Conservation (phyloP, 2,329 filamentous ascomycete genomes). For the Alternaria solani region DNA sequence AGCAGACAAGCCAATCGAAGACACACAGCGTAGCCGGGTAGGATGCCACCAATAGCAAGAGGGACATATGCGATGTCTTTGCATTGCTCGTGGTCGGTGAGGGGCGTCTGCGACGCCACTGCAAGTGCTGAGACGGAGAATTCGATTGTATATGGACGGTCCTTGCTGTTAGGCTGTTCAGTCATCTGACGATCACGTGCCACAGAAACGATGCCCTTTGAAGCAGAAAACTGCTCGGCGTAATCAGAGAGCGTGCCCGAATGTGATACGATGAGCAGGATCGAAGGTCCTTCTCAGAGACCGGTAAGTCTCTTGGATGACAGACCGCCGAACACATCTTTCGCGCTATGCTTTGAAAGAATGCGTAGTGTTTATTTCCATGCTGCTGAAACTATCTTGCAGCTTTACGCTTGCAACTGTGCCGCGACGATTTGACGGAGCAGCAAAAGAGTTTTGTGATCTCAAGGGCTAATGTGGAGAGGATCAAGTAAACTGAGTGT, state of each 20-base stretch:
- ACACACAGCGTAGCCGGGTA: conserved; percentile 16
- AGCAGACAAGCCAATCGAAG: conserved; percentile 11
- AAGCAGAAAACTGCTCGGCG: conserved; percentile 6
- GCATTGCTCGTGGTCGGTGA: background rate
- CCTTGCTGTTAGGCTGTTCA: conserved; percentile 7
- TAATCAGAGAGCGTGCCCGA: conserved; percentile 5
- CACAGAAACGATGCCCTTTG: conserved; percentile 3
- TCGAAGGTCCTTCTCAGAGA: conserved; percentile 6
- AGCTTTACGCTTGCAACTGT: background rate
- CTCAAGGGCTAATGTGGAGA: background rate
- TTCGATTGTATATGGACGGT: conserved; percentile 10
- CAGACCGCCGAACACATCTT: background rate
- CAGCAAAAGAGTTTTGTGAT: background rate
- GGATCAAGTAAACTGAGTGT: background rate
- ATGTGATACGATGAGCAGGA: conserved; percentile 2
- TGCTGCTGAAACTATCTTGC: background rate
- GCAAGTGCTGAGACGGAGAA: conserved; percentile 7
- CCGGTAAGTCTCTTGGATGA: background rate
- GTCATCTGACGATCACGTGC: conserved; percentile 12
- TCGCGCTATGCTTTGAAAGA: background rate
- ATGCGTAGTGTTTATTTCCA: background rate
- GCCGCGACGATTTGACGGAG: background rate
- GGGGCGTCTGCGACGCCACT: conserved; percentile 7
- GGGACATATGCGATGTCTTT: background rate
- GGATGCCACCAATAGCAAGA: conserved; percentile 4